Base-by-base conservation (phyloP, 2,329 filamentous ascomycete species). In the Purpureocillium lavendulum region DNA sequence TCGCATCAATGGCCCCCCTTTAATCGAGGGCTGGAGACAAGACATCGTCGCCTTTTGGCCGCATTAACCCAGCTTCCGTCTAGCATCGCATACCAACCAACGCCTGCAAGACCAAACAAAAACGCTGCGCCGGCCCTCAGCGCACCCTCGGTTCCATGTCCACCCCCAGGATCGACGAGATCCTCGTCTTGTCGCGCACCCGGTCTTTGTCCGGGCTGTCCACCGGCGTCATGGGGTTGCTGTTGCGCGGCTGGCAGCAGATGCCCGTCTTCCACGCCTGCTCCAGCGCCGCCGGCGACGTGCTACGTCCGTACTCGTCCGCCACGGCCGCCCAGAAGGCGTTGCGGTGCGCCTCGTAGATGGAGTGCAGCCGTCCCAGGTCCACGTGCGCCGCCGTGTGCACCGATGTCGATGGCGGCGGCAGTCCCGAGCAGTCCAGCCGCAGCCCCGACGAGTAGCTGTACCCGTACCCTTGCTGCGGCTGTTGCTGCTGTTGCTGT, bases 291-390 rank as follows among this genome's bases (percentile, higher is more conserved):
- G 71, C 67, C 2, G 82, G 75, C 36, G 75, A 80, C 2, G 71
- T 70, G 28, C 77, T 74, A 12, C 66, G 59, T 39, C 83, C 83
- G 53, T 89, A 89, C 51, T 87, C 82, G 18, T 75, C 66, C 24
- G 84, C 83, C 29, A 90, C 73, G 35, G 75, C 70, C 28, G 74
- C 69, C 84, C 85, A 90, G 64, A 90, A 89, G 8, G 75, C 73
- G 37, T 72, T 68, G 33, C 82, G 77, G 60, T 87, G 83, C 7
- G 74, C 66, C 38, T 79, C 73, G 60, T 89, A 89, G 49, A 88
- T 75, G 44, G 74, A 69, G 35, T 78, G 74, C 17, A 90, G 77
- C 35, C 82, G 80, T 21, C 72, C 66, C 52, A 80, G 70, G 57
- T 86, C 79, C 46, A 83, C 70, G 45, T 70, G 66, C 44, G 66